Percentiles rank a stretch among this genome's conserved stretches.
phyloP scores from a whole-genome alignment of 164 flowering plant genomes.

The Brasenia schreberi region DNA sequence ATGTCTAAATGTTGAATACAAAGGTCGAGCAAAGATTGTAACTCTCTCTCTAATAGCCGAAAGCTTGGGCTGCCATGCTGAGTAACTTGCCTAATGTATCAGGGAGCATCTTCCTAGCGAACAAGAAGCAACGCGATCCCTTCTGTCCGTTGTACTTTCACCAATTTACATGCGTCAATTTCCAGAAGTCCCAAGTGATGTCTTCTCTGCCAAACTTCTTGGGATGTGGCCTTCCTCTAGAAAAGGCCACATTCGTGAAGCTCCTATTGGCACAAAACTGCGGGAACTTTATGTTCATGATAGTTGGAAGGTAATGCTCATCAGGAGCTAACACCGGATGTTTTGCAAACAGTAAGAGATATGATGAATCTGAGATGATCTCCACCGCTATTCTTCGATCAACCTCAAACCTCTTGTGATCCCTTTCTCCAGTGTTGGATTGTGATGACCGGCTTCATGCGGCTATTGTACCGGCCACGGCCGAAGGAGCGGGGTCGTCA shows the following conservation, averaged over 20 bases:
- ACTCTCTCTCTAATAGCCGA: conserved; percentile 18
- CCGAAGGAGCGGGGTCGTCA: conserved; percentile 40
- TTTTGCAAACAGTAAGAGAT: conserved; percentile 28
- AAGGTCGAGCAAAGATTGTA: background rate
- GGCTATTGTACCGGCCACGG: conserved; percentile 40
- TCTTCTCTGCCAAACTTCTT: conserved; percentile 22
- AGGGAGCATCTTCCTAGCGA: conserved; percentile 70
- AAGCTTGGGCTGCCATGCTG: conserved; percentile 36
- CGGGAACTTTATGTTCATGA: conserved; percentile 26
- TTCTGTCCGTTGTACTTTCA: conserved; percentile 40
- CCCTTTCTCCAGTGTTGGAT: conserved; percentile 63
- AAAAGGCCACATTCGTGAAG: conserved; percentile 71
- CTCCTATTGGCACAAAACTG: conserved; percentile 33
- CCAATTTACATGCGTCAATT: conserved; percentile 21
- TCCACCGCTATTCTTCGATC: conserved; percentile 35
- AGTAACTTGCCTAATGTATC: conserved; percentile 41
- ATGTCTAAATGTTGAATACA: background rate
- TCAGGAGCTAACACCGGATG: conserved; percentile 10
- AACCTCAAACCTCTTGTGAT: conserved; percentile 65
- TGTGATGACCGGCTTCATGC: conserved; percentile 29
- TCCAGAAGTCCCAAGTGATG: conserved; percentile 34
- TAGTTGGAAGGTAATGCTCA: conserved; percentile 69
- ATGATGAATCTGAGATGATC: conserved; percentile 32
- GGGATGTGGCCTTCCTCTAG: conserved; percentile 62
- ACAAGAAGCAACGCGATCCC: conserved; percentile 41